Evolutionary conservation across 257 asterid species (phyloP), one percentile per base, ranked within the genome.

Genomic region (Primulina huaijiensis): DNA sequence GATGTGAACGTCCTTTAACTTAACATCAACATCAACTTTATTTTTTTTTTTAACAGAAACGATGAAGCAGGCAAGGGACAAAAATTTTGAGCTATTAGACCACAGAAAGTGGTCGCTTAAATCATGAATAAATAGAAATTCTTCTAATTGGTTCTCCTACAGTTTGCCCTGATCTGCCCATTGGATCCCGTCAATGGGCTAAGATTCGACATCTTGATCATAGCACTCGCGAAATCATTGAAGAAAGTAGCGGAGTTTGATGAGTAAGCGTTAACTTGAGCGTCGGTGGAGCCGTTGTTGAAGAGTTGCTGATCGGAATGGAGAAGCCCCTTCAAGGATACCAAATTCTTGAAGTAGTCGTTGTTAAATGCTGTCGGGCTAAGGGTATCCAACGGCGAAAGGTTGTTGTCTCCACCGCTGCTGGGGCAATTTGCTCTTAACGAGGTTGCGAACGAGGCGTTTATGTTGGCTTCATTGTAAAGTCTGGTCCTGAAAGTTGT

Each of bases 241-340:
- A 65, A 71, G 46, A 90, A 90, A 9, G 90, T 14, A 6, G 84
- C 80, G 0, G 84, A 69, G 53, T 81, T 84, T 4, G 85, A 62
- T 52, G 81, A 71, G 65, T 88, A 90, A 3, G 78, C 70, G 6
- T 72, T 81, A 62, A 90, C 97, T 17, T 75, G 84, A 62, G 90
- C 81, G 60, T 90, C 89, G 0, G 91, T 82, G 16, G 94, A 79
- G 3, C 89, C 95, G 2, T 85, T 84, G 57, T 69, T 87, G 74
- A 89, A 89, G 7, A 89, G 86, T 56, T 76, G 67, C 46, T 89
- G 96, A 34, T 89, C 94, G 0, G 96, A 89, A 76, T 87, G 91
- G 3, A 89, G 76, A 20, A 89, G 78, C 0, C 96, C 96, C 40
- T 69, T 80, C 9, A 40, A 83, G 31, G 68, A 55, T 2, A 59